phyloP scores from a whole-genome alignment of 1,139 yeast genomes.

The Yamadazyma conglobata region DNA sequence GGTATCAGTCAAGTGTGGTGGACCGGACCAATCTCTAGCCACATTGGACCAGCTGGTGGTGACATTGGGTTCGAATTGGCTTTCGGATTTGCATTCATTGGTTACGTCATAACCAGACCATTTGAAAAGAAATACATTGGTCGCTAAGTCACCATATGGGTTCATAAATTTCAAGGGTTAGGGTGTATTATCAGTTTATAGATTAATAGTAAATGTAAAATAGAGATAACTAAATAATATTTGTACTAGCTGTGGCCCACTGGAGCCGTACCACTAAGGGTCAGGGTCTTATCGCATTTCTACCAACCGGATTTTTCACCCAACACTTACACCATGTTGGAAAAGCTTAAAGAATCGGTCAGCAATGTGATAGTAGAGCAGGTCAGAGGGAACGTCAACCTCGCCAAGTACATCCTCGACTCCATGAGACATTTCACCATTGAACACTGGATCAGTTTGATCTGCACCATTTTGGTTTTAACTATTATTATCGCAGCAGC shows the following conservation, averaged over 20 bases:
- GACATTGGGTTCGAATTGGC: conserved; percentile 87
- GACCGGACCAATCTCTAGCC: conserved; percentile 60
- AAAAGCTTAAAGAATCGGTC: conserved; percentile 6
- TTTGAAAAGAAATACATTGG: conserved; percentile 68
- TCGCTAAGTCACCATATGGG: conserved; percentile 21
- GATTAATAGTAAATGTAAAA: too few relatives aligned
- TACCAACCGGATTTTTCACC: too few relatives aligned
- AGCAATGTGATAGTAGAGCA: conserved; percentile 6
- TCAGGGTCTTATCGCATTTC: too few relatives aligned
- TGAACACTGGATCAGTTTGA: conserved; percentile 14
- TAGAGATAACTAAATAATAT: too few relatives aligned
- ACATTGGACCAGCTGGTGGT: conserved; percentile 70
- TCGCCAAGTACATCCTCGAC: conserved; percentile 2
- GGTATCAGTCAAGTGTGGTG: conserved; percentile 91
- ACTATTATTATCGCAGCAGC: conserved; percentile 12
- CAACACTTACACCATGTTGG: too few relatives aligned
- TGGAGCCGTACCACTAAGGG: too few relatives aligned
- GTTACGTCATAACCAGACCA: conserved; percentile 59
- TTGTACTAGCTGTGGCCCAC: too few relatives aligned
- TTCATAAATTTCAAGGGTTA: too few relatives aligned
- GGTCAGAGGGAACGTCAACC: conserved; percentile 6
- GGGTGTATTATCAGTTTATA: too few relatives aligned
- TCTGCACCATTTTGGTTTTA: conserved; percentile 6
- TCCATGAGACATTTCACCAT: conserved; percentile 4
- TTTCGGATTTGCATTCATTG: conserved; percentile 64